Conservation (phyloP, 208 protist species). For the Trypanosoma melophagium region DNA sequence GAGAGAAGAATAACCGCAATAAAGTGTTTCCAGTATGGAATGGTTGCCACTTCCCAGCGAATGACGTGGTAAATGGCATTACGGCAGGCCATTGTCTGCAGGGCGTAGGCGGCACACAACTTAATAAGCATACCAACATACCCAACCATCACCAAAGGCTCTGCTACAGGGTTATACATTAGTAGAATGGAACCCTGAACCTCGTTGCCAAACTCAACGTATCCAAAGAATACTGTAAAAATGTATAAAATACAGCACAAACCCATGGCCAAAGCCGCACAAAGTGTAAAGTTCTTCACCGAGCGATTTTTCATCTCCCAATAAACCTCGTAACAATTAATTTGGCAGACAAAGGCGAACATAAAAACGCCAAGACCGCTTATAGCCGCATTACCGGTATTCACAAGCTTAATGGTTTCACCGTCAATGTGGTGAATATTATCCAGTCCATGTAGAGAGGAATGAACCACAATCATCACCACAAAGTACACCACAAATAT, state of each 20-base stretch:
- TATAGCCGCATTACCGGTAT: conserved; percentile 50
- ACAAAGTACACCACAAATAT: conserved; percentile 77
- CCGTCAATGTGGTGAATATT: conserved; percentile 38
- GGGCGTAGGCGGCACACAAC: conserved; percentile 26
- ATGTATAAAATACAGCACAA: conserved; percentile 29
- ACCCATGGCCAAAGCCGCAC: conserved; percentile 43
- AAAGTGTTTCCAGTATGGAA: conserved; percentile 77
- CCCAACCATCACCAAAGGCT: conserved; percentile 28
- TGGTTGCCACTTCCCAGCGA: conserved; percentile 45
- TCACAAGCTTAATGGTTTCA: conserved; percentile 34
- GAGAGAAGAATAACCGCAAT: conserved; percentile 43
- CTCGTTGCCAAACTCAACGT: conserved; percentile 32
- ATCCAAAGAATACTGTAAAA: conserved; percentile 34
- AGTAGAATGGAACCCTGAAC: conserved; percentile 30
- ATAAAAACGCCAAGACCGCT: conserved; percentile 69
- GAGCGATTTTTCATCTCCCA: conserved; percentile 47
- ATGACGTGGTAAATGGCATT: conserved; percentile 67
- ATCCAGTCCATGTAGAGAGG: conserved; percentile 36
- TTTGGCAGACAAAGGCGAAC: conserved; percentile 77
- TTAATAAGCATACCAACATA: conserved; percentile 37
- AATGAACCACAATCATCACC: conserved; percentile 57
- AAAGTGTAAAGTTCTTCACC: conserved; percentile 47
- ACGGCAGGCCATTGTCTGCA: conserved; percentile 27
- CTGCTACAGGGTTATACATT: conserved; percentile 33
- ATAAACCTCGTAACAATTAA: conserved; percentile 60